Evolutionary conservation across 805 yeast species (phyloP), one percentile per base, ranked within the genome.

Genomic region (Yarrowia keelungensis): DNA sequence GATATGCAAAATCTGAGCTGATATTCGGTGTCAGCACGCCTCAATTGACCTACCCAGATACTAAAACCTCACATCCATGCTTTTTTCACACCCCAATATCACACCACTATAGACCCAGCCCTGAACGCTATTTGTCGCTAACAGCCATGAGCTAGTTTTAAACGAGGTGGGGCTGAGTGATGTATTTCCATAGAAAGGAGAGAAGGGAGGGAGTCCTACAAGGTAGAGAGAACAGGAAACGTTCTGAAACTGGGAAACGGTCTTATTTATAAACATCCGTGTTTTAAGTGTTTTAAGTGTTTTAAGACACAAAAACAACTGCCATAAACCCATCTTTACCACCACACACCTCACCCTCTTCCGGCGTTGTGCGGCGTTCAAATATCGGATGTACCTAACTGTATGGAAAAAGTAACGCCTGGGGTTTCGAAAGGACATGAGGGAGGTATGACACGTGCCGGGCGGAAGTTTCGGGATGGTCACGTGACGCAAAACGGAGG

Each of bases 141-240:
- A 15, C 4, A 14, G 8, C 15, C 26, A 32, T 8, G 51, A 47
- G 51, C 51, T 47, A 47, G 51, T 22, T 50, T 22, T 22, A 50
- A 26, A 53, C 58, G 58, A 50, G 58, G 42, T 19, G 58, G 41
- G 58, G 58, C 58, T 53, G 58, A 38, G 43, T 16, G n/a, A 7
- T 10, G 35, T 19, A 53, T 16, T 38, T 53, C 12, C 9, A 16
- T 41, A 22, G n/a, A 46, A 12, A 46, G 19, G 19, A 19, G 50
- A 8, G 14, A 46, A 5, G 26, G 5, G 10, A n/a, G 19, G 19
- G 19, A 19, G 19, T 19, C 19, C 19, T 19, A 19, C 19, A 19
- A 19, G 19, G 19, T 19, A 19, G 19, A 19, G 19, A 19, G 19
- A 19, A 19, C 1, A 19, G 19, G 19, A 19, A 19, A 19, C 19